Percentiles rank a stretch among this genome's conserved stretches.
phyloP scores from a whole-genome alignment of 345 rosid genomes.

The Salix koriyanagi region DNA sequence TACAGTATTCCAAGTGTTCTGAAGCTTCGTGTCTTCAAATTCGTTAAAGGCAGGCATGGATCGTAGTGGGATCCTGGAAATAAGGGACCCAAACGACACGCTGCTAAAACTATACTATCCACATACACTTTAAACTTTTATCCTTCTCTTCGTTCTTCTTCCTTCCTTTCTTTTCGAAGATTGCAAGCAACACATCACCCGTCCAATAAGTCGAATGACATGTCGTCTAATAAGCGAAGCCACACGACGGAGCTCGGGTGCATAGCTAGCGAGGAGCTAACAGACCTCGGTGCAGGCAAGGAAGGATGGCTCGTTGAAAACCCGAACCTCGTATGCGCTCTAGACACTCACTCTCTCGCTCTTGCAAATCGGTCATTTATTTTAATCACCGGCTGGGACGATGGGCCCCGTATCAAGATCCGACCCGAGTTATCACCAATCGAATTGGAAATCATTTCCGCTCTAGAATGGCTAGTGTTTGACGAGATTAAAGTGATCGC shows the following conservation, averaged over 20 bases:
- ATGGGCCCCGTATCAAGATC: constrained; percentile 66
- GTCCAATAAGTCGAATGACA: neutral
- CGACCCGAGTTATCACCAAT: constrained; percentile 84
- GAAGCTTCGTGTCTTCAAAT: no score
- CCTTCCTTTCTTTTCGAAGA: neutral
- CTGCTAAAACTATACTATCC: neutral
- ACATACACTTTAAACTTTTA: neutral
- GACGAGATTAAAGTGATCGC: constrained; percentile 66
- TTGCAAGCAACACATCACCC: neutral
- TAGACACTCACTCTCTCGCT: constrained; percentile 67
- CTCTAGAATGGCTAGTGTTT: constrained; percentile 80
- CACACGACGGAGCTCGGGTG: constrained; percentile 79
- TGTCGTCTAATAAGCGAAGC: constrained; percentile 47
- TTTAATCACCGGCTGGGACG: constrained; percentile 66
- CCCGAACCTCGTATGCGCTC: constrained; percentile 61
- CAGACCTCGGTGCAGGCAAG: constrained; percentile 82
- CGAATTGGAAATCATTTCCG: constrained; percentile 60
- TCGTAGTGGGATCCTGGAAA: neutral
- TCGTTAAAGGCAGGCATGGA: no score
- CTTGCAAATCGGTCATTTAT: constrained; percentile 55
- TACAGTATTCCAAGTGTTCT: no score
- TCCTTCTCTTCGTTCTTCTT: neutral
- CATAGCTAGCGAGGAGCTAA: constrained; percentile 74
- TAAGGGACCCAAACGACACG: neutral
- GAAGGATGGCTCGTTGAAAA: constrained; percentile 84